phyloP scores from a whole-genome alignment of 768 basidiomycete species.

The Serpula lacrymans region DNA sequence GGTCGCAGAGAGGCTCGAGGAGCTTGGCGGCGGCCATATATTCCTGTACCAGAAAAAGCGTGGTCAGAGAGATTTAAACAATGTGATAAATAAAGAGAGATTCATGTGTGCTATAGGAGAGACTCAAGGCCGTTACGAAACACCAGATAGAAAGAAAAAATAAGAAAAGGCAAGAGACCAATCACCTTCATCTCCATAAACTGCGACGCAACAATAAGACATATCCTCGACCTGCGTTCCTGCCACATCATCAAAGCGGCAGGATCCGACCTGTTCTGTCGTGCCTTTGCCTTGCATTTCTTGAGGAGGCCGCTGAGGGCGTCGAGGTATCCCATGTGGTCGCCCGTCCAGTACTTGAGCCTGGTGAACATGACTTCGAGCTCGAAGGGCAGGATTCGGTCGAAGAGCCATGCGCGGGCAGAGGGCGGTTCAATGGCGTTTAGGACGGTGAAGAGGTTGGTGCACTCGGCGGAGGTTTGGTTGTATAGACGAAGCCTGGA shows the following conservation, averaged over 20 bases:
- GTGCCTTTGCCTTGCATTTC: constrained; percentile 55
- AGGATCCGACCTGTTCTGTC: constrained; percentile 25
- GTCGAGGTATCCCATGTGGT: constrained; percentile 78
- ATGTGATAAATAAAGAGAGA: not conserved
- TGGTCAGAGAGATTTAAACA: not conserved
- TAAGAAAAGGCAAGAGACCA: not conserved
- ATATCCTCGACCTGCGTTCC: constrained; percentile 73
- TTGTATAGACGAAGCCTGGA: constrained; percentile 82
- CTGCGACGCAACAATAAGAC: constrained; percentile 76
- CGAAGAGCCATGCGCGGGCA: constrained; percentile 55
- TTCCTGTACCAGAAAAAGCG: constrained; percentile 49
- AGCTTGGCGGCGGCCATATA: constrained; percentile 63
- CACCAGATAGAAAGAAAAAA: too few relatives aligned
- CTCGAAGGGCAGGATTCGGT: constrained; percentile 40
- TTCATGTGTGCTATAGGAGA: too few relatives aligned
- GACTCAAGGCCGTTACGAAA: constrained; percentile 2
- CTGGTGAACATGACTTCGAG: constrained; percentile 68
- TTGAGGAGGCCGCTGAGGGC: constrained; percentile 59
- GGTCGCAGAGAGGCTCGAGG: constrained; percentile 62
- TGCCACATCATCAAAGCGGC: constrained; percentile 67
- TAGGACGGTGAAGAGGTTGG: constrained; percentile 72
- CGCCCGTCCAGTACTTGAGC: constrained; percentile 78
- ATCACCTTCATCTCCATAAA: constrained; percentile 80
- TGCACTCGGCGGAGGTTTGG: constrained; percentile 82
- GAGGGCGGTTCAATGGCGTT: constrained; percentile 51